Evolutionary conservation across 768 basidiomycete genomes (phyloP).

Genomic region (Termitomyces sp.): DNA sequence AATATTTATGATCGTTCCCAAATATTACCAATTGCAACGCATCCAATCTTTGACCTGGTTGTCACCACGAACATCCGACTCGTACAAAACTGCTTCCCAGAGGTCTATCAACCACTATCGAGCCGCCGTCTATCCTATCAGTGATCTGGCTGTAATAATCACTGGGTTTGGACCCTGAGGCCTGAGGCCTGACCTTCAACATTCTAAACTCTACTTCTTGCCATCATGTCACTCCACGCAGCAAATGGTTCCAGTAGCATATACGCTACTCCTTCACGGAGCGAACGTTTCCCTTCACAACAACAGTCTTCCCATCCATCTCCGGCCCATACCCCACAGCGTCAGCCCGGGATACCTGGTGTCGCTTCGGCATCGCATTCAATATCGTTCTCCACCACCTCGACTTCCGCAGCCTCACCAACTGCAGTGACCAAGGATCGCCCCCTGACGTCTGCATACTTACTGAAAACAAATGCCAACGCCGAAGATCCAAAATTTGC

Average conservation of each 20-base stretch:
- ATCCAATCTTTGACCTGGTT: constrained; percentile 7
- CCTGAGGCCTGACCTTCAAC: constrained; percentile 7
- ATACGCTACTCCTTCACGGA: constrained; percentile 26
- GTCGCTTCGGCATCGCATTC: constrained; percentile 11
- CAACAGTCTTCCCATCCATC: constrained; percentile 29
- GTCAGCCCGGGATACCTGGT: constrained; percentile 7
- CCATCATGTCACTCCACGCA: constrained; percentile 16
- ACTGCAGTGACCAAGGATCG: constrained; percentile 15
- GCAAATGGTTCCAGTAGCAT: constrained; percentile 14
- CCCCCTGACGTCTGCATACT: constrained; percentile 20
- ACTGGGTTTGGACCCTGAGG: constrained; percentile 9
- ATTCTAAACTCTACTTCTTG: constrained; percentile 5
- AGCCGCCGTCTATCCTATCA: not conserved
- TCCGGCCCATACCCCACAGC: constrained; percentile 23
- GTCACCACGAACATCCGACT: constrained; percentile 8
- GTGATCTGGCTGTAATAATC: constrained; percentile 7
- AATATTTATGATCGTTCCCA: constrained; percentile 3
- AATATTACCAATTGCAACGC: constrained; percentile 15
- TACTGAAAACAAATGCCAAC: constrained; percentile 50
- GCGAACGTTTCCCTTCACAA: constrained; percentile 31
- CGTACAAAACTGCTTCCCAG: not conserved
- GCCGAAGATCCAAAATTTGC: constrained; percentile 51
- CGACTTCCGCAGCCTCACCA: constrained; percentile 6
- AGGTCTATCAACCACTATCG: not conserved
- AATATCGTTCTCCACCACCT: constrained; percentile 11